A percentile compares a stretch with the other conserved stretches of the same genome.
Evolutionary conservation across 169 alveolate species (phyloP).

Genomic region (Eimeria acervulina): DNA sequence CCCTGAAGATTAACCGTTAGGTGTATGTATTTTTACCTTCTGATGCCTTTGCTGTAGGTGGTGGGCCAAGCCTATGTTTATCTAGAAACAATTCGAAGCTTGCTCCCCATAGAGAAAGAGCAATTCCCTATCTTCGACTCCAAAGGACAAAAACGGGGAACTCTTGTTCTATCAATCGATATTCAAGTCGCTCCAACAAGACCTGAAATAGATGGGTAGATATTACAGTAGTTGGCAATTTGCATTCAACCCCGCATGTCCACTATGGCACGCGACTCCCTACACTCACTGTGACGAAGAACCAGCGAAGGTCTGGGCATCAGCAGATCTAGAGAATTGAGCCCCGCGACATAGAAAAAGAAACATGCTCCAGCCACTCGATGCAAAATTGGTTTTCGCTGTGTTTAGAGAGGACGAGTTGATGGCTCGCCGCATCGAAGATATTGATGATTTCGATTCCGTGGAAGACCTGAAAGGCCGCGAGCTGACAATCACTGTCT

Average conservation of each 20-base stretch:
- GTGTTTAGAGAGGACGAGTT: constrained; percentile 61
- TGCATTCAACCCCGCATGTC: neutral
- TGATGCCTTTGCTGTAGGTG: constrained; percentile 40
- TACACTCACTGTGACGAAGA: neutral
- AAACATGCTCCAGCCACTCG: neutral
- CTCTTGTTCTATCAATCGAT: constrained; percentile 69
- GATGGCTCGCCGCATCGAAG: constrained; percentile 69
- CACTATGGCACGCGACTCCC: neutral
- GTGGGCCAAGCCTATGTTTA: constrained; percentile 83
- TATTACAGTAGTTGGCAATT: neutral
- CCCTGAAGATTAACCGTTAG: neutral
- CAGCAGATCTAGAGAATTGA: too few species aligned
- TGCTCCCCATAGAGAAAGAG: constrained; percentile 80
- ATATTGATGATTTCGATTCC: constrained; percentile 77
- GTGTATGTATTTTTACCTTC: neutral
- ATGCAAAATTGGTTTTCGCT: neutral
- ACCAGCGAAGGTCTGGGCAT: neutral
- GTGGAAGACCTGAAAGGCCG: constrained; percentile 82
- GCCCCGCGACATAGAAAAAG: neutral
- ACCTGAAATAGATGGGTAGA: constrained; percentile 57
- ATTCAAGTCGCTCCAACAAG: constrained; percentile 50
- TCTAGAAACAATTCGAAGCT: constrained; percentile 66
- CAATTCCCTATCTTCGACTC: constrained; percentile 78
- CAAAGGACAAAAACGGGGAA: constrained; percentile 81
- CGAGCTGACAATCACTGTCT: constrained; percentile 72